Conservation (phyloP, 495 filamentous ascomycete species). For the Neurospora pannonica region DNA sequence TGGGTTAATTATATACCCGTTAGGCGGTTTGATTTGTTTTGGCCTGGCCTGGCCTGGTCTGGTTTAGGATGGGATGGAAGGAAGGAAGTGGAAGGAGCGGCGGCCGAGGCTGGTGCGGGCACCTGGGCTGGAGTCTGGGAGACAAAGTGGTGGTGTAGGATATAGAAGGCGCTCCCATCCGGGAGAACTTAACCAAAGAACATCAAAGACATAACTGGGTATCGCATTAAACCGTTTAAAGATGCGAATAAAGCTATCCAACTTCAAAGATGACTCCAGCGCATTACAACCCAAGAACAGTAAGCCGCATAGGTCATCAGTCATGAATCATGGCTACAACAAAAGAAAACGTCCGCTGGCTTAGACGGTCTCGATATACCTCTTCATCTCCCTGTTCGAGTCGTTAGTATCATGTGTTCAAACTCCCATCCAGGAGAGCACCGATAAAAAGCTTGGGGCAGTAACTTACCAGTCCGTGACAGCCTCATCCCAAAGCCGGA, state of each 20-base stretch:
- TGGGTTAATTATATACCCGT: not conserved
- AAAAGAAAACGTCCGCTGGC: not conserved
- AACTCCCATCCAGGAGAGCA: not conserved
- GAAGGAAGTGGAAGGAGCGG: not conserved
- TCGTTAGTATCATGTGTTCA: conserved; percentile 6
- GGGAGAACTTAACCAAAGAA: not conserved
- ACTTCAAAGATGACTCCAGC: not conserved
- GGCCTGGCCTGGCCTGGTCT: not conserved
- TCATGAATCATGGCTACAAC: not conserved
- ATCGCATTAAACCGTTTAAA: not conserved
- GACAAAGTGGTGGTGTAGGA: not conserved
- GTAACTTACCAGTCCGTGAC: conserved; percentile 78
- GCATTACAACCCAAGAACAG: not conserved
- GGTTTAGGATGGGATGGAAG: not conserved
- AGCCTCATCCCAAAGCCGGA: conserved; percentile 85
- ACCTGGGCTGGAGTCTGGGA: not conserved
- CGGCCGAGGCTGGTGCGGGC: not conserved
- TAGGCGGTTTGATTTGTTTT: not conserved
- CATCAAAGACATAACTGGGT: not conserved
- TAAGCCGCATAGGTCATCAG: not conserved
- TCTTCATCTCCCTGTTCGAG: conserved; percentile 46
- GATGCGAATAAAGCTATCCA: not conserved
- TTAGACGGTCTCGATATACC: conserved; percentile 68
- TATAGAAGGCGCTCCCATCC: not conserved
- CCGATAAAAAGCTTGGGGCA: not conserved